Evolutionary conservation across 495 filamentous ascomycete species (phyloP), one percentile per base, ranked within the genome.

Genomic region (Niebla homalea): DNA sequence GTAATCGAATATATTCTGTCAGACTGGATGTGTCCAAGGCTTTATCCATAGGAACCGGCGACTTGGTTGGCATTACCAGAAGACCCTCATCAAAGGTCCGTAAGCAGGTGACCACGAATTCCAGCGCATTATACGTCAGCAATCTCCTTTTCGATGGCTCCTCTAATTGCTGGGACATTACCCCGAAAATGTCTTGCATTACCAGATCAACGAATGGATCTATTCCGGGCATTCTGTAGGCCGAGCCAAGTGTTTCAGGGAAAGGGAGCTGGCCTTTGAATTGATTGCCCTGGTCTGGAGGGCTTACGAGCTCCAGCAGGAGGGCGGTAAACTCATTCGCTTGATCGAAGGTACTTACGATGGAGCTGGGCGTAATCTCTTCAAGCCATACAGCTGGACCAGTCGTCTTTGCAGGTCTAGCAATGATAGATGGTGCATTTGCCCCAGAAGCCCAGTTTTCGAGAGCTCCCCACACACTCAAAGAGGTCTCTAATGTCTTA

Each of bases 161-260:
- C 21, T 71, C 70, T 11, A 80, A 57, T 38, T 87, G 80, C 10
- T 63, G 65, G n/a, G 74, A 61, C 51, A 76, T 82, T 37, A 69
- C 63, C 12, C 76, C 73, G 52, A 94, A 83, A 19, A 88, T 76
- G 37, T 77, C 72, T 20, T 85, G 86, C 47, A 96, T 51, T 18
- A 85, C 76, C 60, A 94, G 95, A 67, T 99, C 93, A 51, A 95
- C 67, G 55, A 95, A 97, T 4, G 83, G 79, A 49, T 95, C 89
- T 53, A 99, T 85, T 3, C 93, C 92, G 16, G 87, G 76, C 70
- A 83, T 81, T 44, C 92, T 80, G 57, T 80, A 81, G 7, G 78
- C 71, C 12, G 76, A 74, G n/a, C 89, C 88, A n/a, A 97, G 70
- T 35, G 73, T 76, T 59, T 95, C 89, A 0, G 92, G 86, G 61